Evolutionary conservation across 176 grass and related monocot genomes (phyloP).

Genomic region (Dactylis glomerata): DNA sequence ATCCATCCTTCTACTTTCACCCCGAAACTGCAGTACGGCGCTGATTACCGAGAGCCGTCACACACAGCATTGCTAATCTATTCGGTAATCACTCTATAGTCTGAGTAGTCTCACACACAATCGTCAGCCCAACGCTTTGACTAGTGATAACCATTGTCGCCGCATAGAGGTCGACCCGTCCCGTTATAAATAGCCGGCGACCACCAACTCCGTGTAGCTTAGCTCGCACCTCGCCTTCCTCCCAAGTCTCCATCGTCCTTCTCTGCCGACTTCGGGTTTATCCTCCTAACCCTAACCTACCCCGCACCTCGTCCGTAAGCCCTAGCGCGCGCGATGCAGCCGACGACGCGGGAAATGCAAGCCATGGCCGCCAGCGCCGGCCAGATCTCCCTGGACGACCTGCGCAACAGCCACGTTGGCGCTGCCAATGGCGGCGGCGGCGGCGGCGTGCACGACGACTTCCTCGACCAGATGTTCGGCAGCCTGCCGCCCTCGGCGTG

Average conservation of each 20-base stretch:
- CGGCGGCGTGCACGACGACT: slow-evolving; percentile 66
- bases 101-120: not conserved
- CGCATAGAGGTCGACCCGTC: slow-evolving; percentile 8
- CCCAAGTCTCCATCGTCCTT: slow-evolving; percentile 14
- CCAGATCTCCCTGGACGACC: slow-evolving; percentile 56
- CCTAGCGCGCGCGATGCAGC: slow-evolving; percentile 56
- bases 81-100: not conserved
- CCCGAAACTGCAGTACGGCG: not conserved
- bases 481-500: slow-evolving; percentile 56
- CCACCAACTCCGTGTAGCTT: slow-evolving; percentile 16
- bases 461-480: slow-evolving; percentile 90
- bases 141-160: slow-evolving; percentile 18
- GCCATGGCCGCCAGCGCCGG: slow-evolving; percentile 37
- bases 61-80: not conserved
- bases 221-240: slow-evolving; percentile 18
- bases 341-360: slow-evolving; percentile 56
- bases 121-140: slow-evolving; percentile 25
- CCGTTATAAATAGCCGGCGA: slow-evolving; percentile 50
- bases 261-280: not conserved
- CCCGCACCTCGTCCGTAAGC: slow-evolving; percentile 7
- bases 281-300: slow-evolving; percentile 27
- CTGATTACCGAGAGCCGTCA: not conserved
- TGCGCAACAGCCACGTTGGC: slow-evolving; percentile 13
- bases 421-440: not conserved
- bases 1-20: not conserved